phyloP scores from a whole-genome alignment of 2,329 filamentous ascomycete genomes.

The Hypomyces perniciosus region DNA sequence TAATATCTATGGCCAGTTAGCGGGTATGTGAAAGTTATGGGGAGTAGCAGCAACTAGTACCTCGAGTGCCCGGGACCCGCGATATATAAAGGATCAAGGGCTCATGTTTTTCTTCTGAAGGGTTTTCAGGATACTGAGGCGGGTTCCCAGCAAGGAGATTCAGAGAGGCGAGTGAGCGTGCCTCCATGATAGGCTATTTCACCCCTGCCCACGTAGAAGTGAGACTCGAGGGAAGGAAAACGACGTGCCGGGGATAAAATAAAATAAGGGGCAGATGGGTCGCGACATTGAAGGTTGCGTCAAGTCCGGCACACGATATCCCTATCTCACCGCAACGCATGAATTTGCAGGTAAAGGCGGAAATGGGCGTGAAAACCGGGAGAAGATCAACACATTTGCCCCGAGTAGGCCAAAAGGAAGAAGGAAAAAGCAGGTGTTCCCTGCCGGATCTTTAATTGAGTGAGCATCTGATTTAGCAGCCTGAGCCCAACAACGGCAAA shows the following conservation, averaged over 20 bases:
- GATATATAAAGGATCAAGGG: constrained; percentile 86
- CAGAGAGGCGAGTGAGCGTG: constrained; percentile 73
- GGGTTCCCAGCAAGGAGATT: constrained; percentile 80
- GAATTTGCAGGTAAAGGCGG: no score
- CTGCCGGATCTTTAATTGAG: not conserved
- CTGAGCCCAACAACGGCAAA: not conserved
- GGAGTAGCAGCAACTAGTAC: constrained; percentile 40
- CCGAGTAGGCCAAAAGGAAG: not conserved
- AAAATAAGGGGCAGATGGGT: no score
- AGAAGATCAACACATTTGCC: not conserved
- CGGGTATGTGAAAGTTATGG: not conserved
- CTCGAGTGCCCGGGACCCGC: constrained; percentile 83
- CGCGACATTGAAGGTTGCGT: no score
- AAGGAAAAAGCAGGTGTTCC: not conserved
- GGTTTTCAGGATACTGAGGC: constrained; percentile 76
- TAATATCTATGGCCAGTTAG: constrained; percentile 59
- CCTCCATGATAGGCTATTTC: constrained; percentile 51
- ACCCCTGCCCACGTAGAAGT: not conserved
- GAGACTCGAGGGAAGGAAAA: not conserved
- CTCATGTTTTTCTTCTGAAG: constrained; percentile 60
- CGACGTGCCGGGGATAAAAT: not conserved
- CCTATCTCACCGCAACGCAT: no score
- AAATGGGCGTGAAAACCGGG: no score
- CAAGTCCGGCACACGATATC: no score
- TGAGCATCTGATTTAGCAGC: not conserved